Conservation (phyloP, 2,329 filamentous ascomycete species). For the Colletotrichum cordylinicola region DNA sequence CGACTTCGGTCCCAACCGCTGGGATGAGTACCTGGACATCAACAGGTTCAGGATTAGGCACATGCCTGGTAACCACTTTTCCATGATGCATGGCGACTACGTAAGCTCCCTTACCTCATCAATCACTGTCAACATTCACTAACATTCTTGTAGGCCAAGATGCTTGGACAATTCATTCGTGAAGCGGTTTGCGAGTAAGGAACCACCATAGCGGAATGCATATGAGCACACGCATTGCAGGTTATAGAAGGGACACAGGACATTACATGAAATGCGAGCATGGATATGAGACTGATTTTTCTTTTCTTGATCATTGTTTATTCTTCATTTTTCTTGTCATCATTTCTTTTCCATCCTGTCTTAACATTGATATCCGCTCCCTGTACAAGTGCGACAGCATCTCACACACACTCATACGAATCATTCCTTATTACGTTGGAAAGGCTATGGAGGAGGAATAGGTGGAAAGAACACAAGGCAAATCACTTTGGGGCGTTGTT, state of each 20-base stretch:
- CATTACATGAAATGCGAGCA: conserved; percentile 20
- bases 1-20: conserved; percentile 74
- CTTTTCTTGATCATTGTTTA: background rate
- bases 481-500: conserved; percentile 1
- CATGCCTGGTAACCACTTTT: conserved; percentile 78
- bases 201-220: conserved; percentile 5
- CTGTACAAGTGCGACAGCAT: conserved; percentile 16
- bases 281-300: conserved; percentile 10
- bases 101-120: conserved; percentile 29
- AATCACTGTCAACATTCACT: background rate
- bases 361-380: conserved; percentile 23
- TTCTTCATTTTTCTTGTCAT: conserved; percentile 9
- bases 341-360: conserved; percentile 5
- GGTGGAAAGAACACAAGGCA: background rate
- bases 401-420: background rate
- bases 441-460: background rate
- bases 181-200: conserved; percentile 34
- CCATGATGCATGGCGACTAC: conserved; percentile 72
- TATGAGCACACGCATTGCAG: conserved; percentile 11
- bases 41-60: conserved; percentile 68
- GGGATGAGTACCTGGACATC: conserved; percentile 68
- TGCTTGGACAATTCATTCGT: conserved; percentile 38
- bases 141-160: conserved; percentile 36
- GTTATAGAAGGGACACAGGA: conserved; percentile 20
- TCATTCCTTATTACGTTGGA: conserved; percentile 15